phyloP scores from a whole-genome alignment of 345 rosid species.

The Boechera stricta region DNA sequence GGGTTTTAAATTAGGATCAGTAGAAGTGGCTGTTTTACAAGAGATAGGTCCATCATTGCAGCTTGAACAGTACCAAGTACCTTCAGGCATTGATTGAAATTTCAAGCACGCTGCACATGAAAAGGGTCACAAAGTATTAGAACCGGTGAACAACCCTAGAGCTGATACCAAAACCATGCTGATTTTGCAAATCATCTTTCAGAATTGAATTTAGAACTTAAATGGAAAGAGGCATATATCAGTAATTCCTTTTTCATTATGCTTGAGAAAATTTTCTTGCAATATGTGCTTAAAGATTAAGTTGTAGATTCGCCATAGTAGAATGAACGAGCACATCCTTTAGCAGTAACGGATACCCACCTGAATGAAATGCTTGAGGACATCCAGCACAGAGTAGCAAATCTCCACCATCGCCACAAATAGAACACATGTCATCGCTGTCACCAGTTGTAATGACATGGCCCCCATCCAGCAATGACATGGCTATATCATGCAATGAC shows the following conservation, averaged over 20 bases:
- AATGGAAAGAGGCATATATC: neutral
- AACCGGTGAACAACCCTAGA: slow-evolving; percentile 6
- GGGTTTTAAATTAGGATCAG: slow-evolving; percentile 52
- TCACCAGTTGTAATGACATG: slow-evolving; percentile 60
- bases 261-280: neutral
- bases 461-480: slow-evolving; percentile 65
- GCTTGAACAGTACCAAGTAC: slow-evolving; percentile 74
- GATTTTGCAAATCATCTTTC: slow-evolving; percentile 6
- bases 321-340: slow-evolving; percentile 12
- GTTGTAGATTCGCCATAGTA: slow-evolving; percentile 9
- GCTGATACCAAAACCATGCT: slow-evolving; percentile 12
- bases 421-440: slow-evolving; percentile 79
- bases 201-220: neutral
- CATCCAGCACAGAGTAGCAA: slow-evolving; percentile 73
- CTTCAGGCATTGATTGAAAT: slow-evolving; percentile 59
- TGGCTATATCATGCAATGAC: slow-evolving; percentile 84
- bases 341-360: slow-evolving; percentile 43
- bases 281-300: neutral
- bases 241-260: slow-evolving; percentile 11
- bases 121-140: slow-evolving; percentile 32
- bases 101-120: slow-evolving; percentile 78
- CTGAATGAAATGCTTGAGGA: slow-evolving; percentile 83
- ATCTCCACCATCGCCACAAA: slow-evolving; percentile 75
- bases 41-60: slow-evolving; percentile 58
- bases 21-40: slow-evolving; percentile 47